These are phyloP conservation scores for Selaginella tamariscina DNA, from an alignment of 75 land plant species.

Conservation along the genomic window DNA sequence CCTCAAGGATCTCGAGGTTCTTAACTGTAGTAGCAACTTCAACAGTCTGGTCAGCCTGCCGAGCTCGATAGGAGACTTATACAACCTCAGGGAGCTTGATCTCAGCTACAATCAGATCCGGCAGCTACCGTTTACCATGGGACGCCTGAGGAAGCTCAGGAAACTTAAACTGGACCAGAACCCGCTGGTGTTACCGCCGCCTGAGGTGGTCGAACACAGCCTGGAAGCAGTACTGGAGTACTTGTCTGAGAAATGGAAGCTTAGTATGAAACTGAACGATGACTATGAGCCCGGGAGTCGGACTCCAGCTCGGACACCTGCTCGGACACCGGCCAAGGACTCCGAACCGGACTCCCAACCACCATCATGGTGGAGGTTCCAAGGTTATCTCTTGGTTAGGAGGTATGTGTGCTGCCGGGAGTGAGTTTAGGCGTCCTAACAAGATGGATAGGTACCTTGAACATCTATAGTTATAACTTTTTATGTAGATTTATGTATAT, in stretches of 20 bases:
- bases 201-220: constrained; percentile 11
- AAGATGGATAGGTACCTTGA: not conserved
- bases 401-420: not conserved
- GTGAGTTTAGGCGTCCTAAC: not conserved
- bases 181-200: not conserved
- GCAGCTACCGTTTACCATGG: not conserved
- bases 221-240: constrained; percentile 10
- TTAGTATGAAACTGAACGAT: not conserved
- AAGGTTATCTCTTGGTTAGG: not conserved
- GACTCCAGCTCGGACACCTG: not conserved
- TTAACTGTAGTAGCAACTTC: constrained; percentile 8
- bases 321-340: too few species aligned
- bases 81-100: constrained; percentile 7
- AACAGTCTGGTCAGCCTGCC: constrained; percentile 1
- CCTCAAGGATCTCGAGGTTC: not conserved
- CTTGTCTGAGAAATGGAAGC: constrained; percentile 2
- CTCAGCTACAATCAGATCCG: constrained; percentile 11
- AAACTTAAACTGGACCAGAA: constrained; percentile 8
- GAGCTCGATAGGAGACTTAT: constrained; percentile 5
- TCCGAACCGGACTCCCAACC: too few species aligned
- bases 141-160: not conserved
- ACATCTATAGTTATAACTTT: not conserved
- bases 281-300: not conserved
- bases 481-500: too few species aligned
- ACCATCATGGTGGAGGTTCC: not conserved